Evolutionary conservation across 2,329 filamentous ascomycete species (phyloP), one percentile per base, ranked within the genome.

Genomic region (Aspergillus ustus): DNA sequence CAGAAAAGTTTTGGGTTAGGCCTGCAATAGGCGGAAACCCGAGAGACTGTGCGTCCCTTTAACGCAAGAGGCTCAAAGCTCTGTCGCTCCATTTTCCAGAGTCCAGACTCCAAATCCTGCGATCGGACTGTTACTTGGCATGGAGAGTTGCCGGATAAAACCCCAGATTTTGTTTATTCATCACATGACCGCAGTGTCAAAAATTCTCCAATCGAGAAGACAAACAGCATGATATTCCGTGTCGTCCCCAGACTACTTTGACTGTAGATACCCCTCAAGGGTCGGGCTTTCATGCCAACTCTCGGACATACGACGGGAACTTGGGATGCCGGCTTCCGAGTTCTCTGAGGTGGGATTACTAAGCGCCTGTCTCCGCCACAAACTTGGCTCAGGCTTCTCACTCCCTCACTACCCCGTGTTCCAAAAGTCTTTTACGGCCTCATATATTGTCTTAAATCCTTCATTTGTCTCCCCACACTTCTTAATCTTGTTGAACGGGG

Each of bases 271-370:
- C 25, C 25, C 25, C 13, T 40, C 34, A 3, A 40, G 34, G 34
- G 11, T 11, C 11, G 34, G 4, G 4, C 13, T 40, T 40, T 15
- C 3, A 15, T 40, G 34, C 34, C 15, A 11, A 2, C 15, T 15
- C 34, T 11, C 43, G 46, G 4, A 19, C n/a, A 31, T 34, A 53
- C 17, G 52, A 29, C 40, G 52, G n/a, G 28, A 43, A 43, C 13
- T 46, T 44, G 29, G n/a, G 55, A 51, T 51, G 48, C 56, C 56
- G 56, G 52, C 53, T 49, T 53, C 57, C 50, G 57, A 48, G 15
- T 51, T 5, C 19, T 48, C 40, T 40, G 45, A 37, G 53, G 44
- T 28, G n/a, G 8, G 17, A 52, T 57, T 51, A 58, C 37, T 58
- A 58, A 58, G 43, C 48, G 3, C 6, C 25, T 43, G 17, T 53